A percentile compares a stretch with the other conserved stretches of the same genome.
phyloP scores from a whole-genome alignment of 495 filamentous ascomycete genomes.

The Patellaria atrata region DNA sequence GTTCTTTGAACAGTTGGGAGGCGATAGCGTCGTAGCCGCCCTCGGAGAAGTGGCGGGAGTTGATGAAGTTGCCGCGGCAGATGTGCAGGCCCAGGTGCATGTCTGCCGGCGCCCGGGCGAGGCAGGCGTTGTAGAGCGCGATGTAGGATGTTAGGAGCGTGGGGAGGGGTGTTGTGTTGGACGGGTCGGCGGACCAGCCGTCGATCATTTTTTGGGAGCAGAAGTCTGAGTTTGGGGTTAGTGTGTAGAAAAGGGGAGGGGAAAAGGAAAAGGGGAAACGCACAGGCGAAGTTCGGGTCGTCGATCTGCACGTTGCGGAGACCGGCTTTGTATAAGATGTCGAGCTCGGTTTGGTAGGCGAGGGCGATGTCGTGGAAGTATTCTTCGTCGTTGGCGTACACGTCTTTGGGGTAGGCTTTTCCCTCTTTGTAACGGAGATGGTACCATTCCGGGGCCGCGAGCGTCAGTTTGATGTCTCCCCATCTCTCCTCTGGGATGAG shows the following conservation, averaged over 20 bases:
- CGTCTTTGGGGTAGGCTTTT: constrained; percentile 37
- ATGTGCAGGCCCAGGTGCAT: constrained; percentile 54
- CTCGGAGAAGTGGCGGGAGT: constrained; percentile 44
- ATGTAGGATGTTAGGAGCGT: constrained; percentile 46
- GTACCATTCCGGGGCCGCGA: constrained; percentile 52
- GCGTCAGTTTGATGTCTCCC: constrained; percentile 47
- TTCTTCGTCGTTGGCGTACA: constrained; percentile 42
- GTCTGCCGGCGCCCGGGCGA: constrained; percentile 40
- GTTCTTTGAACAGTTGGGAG: constrained; percentile 46
- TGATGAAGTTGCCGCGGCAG: constrained; percentile 46
- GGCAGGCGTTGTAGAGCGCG: constrained; percentile 46
- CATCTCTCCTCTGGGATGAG: constrained; percentile 33
- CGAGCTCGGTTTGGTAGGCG: constrained; percentile 46
- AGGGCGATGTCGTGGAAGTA: constrained; percentile 48
- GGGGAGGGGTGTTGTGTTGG: constrained; percentile 36
- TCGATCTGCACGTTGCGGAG: constrained; percentile 52
- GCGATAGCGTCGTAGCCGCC: constrained; percentile 56
- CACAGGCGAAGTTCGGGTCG: constrained; percentile 46
- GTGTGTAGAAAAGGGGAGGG: too few relatives aligned
- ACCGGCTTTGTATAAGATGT: constrained; percentile 46
- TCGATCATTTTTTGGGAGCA: constrained; percentile 49
- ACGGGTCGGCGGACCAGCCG: constrained; percentile 43
- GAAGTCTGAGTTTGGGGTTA: too few relatives aligned
- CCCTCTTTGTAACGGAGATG: constrained; percentile 50
- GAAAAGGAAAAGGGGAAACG: constrained; percentile 6